Base-by-base conservation (phyloP, 176 grass and related monocot species). In the Oryza coarctata region DNA sequence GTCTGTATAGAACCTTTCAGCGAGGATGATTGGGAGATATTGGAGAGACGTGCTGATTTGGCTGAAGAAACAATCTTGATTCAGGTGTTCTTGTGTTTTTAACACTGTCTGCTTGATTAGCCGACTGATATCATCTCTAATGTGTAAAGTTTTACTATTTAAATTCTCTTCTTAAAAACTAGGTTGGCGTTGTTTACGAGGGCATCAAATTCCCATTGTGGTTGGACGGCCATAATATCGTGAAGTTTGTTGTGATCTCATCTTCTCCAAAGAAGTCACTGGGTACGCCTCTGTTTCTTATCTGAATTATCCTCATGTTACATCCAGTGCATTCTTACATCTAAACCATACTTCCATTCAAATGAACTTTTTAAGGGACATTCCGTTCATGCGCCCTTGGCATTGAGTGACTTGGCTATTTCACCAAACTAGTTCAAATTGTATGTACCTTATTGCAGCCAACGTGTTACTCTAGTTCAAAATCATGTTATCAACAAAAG, bases 11-110 rank as follows among this genome's bases (percentile, higher is more conserved):
- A 98, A 68, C 96, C 96, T 6, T 87, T 70, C 44, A 85, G 86
- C 30, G 96, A 93, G 86, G 93, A 98, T 79, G 96, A 98, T 68
- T 98, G 96, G 96, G 96, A 98, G 82, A 98, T 98, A 89, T 73
- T 98, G 64, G 93, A 95, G 74, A 92, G 85, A 68, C 89, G 89
- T 68, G 89, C 96, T 65, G 87, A 93, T 38, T 84, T 92, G 76
- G 96, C 96, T 82, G 93, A 98, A 91, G 93, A 95, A 63, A 82
- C 83, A 62, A 87, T 98, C 73, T 93, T 98, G 82, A 91, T 87
- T 77, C 95, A 98, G 90, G 95, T 97, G 29, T 29, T 68, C 3
- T 77, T 35, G 50, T 34, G 13, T 55, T 40, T 11, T 8, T 9
- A 2, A 45, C 17, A 45, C 62, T 47, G 28, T 87, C 68, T 76